Percentiles rank a stretch among this genome's conserved stretches.
These are phyloP conservation scores for Populus simonii DNA, from an alignment of 345 rosid species.

Conservation along the genomic window DNA sequence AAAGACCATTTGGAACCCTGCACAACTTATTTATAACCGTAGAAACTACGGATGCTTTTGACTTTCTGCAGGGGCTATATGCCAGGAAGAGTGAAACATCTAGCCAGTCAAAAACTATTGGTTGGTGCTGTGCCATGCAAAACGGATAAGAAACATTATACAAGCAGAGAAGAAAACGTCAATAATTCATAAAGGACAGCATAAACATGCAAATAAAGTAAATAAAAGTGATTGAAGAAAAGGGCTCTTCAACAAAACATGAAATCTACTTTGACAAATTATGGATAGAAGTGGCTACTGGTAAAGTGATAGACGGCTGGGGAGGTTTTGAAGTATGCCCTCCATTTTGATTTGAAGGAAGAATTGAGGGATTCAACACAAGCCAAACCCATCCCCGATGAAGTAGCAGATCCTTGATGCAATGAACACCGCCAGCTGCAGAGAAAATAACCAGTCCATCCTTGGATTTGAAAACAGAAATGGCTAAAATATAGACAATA, in stretches of 20 bases:
- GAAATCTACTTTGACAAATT: neutral
- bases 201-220: neutral
- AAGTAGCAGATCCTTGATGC: neutral
- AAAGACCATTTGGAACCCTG: neutral
- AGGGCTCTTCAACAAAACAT: neutral
- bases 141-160: neutral
- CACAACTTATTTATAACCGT: neutral
- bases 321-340: neutral
- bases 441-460: no score
- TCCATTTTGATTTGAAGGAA: neutral
- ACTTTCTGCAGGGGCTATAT: neutral
- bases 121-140: constrained; percentile 11
- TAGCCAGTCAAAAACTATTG: constrained; percentile 13
- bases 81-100: neutral
- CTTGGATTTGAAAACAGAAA: neutral
- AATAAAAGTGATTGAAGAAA: constrained; percentile 11
- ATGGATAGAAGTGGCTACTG: neutral
- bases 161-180: constrained; percentile 2
- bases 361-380: neutral
- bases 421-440: neutral
- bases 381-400: neutral
- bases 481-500: no score
- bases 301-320: neutral
- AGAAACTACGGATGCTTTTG: neutral
- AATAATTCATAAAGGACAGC: constrained; percentile 11